These are phyloP conservation scores for Elsinoe necatrix DNA, from an alignment of 2,329 filamentous ascomycete genomes.

Conservation along the genomic window DNA sequence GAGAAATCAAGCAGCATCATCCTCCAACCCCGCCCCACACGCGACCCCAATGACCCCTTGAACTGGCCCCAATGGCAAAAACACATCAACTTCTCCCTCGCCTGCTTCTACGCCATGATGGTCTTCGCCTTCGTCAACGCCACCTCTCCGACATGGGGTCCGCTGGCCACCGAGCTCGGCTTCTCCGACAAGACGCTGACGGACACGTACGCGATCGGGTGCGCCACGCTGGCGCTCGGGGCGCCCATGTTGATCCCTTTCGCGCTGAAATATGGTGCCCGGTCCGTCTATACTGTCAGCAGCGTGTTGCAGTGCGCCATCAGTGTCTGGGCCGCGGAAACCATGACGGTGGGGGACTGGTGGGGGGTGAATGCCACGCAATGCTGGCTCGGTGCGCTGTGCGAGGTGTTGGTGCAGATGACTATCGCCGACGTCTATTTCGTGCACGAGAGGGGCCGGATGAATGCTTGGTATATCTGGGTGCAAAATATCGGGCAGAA, in stretches of 20 bases:
- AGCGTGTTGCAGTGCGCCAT: conserved; percentile 42
- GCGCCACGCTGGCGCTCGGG: conserved; percentile 41
- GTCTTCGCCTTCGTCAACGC: conserved; percentile 37
- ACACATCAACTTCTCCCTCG: conserved; percentile 35
- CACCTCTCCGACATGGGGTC: conserved; percentile 37
- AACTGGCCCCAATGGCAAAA: conserved; percentile 41
- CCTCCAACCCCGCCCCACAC: conserved; percentile 32
- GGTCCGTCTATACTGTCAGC: conserved; percentile 43
- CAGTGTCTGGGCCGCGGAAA: conserved; percentile 42
- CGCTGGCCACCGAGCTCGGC: conserved; percentile 36
- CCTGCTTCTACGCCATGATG: conserved; percentile 36
- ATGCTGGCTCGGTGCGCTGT: conserved; percentile 40
- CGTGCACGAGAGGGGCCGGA: conserved; percentile 37
- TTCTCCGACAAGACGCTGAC: conserved; percentile 38
- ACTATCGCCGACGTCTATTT: conserved; percentile 41
- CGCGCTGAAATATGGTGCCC: conserved; percentile 43
- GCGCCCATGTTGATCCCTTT: conserved; percentile 44
- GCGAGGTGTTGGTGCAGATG: conserved; percentile 46
- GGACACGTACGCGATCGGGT: conserved; percentile 38
- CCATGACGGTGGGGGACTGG: conserved; percentile 36
- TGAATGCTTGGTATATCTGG: conserved; percentile 42
- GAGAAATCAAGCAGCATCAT: conserved; percentile 25
- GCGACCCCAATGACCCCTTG: conserved; percentile 30
- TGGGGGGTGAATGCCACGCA: conserved; percentile 37
- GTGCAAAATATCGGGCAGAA: conserved; percentile 29